phyloP scores from a whole-genome alignment of 768 basidiomycete species.

The Solioccasus polychromus region DNA sequence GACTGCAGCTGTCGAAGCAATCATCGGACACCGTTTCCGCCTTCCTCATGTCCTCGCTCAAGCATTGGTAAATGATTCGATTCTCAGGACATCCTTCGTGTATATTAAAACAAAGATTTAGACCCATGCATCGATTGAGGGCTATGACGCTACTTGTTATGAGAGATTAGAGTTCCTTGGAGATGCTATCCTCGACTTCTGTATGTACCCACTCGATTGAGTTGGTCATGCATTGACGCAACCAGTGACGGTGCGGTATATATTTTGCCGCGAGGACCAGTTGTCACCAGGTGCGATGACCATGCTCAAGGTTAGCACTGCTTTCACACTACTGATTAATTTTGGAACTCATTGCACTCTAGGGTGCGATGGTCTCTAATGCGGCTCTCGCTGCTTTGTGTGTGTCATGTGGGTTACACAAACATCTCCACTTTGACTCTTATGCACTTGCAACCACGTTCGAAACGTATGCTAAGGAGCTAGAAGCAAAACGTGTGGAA shows the following conservation, averaged over 20 bases:
- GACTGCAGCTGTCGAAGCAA: slow-evolving; percentile 54
- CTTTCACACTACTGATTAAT: neutral
- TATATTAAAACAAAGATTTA: slow-evolving; percentile 29
- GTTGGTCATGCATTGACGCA: slow-evolving; percentile 1
- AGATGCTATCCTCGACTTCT: slow-evolving; percentile 80
- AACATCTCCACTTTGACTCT: slow-evolving; percentile 59
- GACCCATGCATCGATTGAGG: slow-evolving; percentile 67
- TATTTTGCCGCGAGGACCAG: slow-evolving; percentile 60
- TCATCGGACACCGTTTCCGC: slow-evolving; percentile 62
- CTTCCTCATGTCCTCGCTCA: slow-evolving; percentile 64
- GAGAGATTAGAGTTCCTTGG: slow-evolving; percentile 84
- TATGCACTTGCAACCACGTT: slow-evolving; percentile 50
- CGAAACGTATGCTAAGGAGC: slow-evolving; percentile 46
- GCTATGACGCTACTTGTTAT: slow-evolving; percentile 55
- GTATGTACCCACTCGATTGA: slow-evolving; percentile 40
- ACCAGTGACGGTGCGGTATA: slow-evolving; percentile 69
- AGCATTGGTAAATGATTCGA: slow-evolving; percentile 56
- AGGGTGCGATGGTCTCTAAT: slow-evolving; percentile 89
- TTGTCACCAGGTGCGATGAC: slow-evolving; percentile 77
- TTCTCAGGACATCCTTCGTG: neutral
- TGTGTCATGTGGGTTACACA: slow-evolving; percentile 62
- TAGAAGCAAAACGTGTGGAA: slow-evolving; percentile 51
- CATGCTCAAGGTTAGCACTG: slow-evolving; percentile 59
- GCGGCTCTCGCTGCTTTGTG: slow-evolving; percentile 73
- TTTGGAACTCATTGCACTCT: slow-evolving; percentile 1